Conservation (phyloP, 352 stramenopile species). For the Phytophthora vignae region DNA sequence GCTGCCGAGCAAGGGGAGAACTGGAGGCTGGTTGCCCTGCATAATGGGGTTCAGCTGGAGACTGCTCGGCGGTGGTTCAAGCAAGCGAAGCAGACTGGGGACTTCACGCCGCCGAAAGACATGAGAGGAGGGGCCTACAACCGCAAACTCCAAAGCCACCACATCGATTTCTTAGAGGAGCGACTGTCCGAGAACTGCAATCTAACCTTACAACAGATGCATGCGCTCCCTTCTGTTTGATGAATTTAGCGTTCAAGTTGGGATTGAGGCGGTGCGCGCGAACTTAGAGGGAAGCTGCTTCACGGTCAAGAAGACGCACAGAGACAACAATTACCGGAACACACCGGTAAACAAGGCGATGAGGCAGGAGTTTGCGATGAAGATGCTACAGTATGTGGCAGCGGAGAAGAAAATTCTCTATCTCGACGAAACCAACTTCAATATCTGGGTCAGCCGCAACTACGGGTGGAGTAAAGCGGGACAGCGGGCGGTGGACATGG, state of each 20-base stretch:
- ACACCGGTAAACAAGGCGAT: not conserved
- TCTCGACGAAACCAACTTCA: too few relatives aligned
- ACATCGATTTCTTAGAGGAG: not conserved
- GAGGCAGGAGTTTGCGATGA: not conserved
- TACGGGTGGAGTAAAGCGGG: too few relatives aligned
- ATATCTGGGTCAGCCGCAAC: too few relatives aligned
- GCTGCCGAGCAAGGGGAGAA: not conserved
- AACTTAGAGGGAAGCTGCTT: not conserved
- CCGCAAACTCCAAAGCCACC: not conserved
- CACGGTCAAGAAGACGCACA: conserved; percentile 1
- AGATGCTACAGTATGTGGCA: too few relatives aligned
- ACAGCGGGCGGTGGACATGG: not conserved
- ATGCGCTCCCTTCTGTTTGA: not conserved
- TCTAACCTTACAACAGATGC: not conserved
- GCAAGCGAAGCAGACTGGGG: not conserved
- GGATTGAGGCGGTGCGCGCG: not conserved
- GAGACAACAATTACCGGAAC: not conserved
- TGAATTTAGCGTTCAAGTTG: not conserved
- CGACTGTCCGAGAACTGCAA: not conserved
- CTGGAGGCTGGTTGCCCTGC: not conserved
- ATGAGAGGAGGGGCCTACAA: not conserved
- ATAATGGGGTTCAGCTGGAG: not conserved
- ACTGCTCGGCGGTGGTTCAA: not conserved
- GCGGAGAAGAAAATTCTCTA: too few relatives aligned
- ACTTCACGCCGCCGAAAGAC: not conserved